phyloP scores from a whole-genome alignment of 2,329 filamentous ascomycete genomes.

The Arthrobotrys sphaeroides region DNA sequence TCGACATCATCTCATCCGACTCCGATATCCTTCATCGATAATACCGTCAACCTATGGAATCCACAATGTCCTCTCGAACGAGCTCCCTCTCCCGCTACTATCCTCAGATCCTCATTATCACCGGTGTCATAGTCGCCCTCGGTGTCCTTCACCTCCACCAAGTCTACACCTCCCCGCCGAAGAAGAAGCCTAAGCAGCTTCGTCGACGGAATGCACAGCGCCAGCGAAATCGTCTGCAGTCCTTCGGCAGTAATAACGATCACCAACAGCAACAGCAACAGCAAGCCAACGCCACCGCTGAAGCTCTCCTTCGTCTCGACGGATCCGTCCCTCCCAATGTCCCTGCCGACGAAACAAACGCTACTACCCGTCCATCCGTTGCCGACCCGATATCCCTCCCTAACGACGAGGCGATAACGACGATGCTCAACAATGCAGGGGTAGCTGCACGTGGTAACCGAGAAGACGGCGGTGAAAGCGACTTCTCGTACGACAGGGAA shows the following conservation, averaged over 20 bases:
- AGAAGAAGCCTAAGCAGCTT: constrained; percentile 54
- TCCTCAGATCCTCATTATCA: constrained; percentile 53
- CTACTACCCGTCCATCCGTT: constrained; percentile 27
- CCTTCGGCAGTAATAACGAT: constrained; percentile 36
- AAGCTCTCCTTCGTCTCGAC: constrained; percentile 33
- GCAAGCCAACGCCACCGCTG: constrained; percentile 32
- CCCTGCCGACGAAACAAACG: constrained; percentile 24
- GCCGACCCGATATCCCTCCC: constrained; percentile 53
- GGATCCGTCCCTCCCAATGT: constrained; percentile 27
- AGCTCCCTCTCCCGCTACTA: constrained; percentile 54
- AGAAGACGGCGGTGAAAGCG: constrained; percentile 54
- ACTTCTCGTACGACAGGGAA: constrained; percentile 56
- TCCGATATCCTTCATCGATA: neutral
- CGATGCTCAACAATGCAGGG: constrained; percentile 52
- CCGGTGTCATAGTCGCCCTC: constrained; percentile 54
- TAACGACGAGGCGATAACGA: constrained; percentile 42
- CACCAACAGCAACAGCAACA: neutral
- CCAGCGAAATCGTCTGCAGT: constrained; percentile 44
- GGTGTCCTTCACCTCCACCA: constrained; percentile 55
- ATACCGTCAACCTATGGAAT: constrained; percentile 2
- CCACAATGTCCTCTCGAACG: constrained; percentile 38
- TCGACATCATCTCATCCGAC: neutral
- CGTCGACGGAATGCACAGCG: constrained; percentile 57
- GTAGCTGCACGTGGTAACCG: constrained; percentile 49
- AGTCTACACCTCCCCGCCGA: constrained; percentile 53